Evolutionary conservation across 306 rosid genomes (phyloP).

Genomic region (Lathyrus sativus): DNA sequence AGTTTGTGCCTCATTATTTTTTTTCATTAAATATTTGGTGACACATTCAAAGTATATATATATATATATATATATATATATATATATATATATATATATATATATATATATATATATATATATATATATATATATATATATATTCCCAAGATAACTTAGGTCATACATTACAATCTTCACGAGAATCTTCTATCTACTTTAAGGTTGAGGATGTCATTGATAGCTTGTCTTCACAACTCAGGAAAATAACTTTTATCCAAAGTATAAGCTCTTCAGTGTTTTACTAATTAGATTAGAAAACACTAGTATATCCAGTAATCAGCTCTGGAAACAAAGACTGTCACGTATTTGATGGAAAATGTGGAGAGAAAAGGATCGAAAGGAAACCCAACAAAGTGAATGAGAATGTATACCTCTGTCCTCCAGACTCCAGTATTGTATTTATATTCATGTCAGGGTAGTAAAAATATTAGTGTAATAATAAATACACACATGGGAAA

Average conservation of each 20-base stretch:
- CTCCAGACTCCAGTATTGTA: neutral
- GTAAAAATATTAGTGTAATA: conserved; percentile 5
- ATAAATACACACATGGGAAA: neutral
- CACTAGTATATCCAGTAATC: conserved; percentile 7
- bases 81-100: conserved; percentile 20
- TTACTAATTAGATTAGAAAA: conserved; percentile 21
- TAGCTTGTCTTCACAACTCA: conserved; percentile 7
- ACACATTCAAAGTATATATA: neutral
- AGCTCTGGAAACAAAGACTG: conserved; percentile 5
- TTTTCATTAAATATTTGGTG: neutral
- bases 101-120: conserved; percentile 7
- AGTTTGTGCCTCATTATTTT: conserved; percentile 2
- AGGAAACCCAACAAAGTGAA: conserved; percentile 2
- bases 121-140: conserved; percentile 11
- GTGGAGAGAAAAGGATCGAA: neutral
- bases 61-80: conserved; percentile 9
- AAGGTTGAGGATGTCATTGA: neutral
- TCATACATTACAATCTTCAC: neutral
- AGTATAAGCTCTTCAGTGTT: conserved; percentile 21
- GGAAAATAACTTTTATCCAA: conserved; percentile 12
- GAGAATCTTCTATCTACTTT: conserved; percentile 20
- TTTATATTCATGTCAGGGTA: neutral
- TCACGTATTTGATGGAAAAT: conserved; percentile 14
- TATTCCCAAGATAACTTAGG: conserved; percentile 28
- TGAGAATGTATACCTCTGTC: neutral